Evolutionary conservation across 257 asterid species (phyloP), one percentile per base, ranked within the genome.

Genomic region (Nyctanthes arbortristis): DNA sequence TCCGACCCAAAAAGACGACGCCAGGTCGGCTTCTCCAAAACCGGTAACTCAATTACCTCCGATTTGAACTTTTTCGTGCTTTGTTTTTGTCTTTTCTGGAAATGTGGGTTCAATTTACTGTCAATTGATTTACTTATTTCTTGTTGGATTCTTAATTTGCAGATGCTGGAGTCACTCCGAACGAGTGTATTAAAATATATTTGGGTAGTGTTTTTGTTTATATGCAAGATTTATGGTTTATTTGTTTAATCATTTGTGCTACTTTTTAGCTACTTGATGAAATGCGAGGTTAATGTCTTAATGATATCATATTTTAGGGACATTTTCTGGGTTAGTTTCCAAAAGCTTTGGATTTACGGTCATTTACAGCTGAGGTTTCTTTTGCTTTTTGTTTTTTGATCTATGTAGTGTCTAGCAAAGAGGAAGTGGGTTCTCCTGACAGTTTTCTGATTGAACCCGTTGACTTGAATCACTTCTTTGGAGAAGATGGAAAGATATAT

Each of bases 151-250:
- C 60, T 14, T 52, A 39, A 74, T 16, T 30, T 68, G 77, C 86
- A 93, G 98, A 93, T 79, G 76, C 88, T 73, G 98, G 96, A 61
- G 68, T 85, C 34, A 93, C 87, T 75, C 88, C 96, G 29, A 87
- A 84, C 16, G 88, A 85, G 24, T 90, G 97, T 84, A 81, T 93
- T 84, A 79, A 73, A 55, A 80, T 93, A 67, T 90, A 85, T 77
- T 65, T 88, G 47, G 96, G 98, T 90, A 75, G 18, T 32, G 13
- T 71, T 16, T 27, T 9, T n/a, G 10, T 37, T 64, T 22, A 66
- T 47, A 1, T 35, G 62, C 25, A 52, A 13, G 11, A 33, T 71
- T 24, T 10, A 25, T 24, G 10, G 55, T 49, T 8, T 68, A 37
- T 68, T 75, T 61, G 13, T 20, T 20, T 55, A 47, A 22, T 60